These are phyloP conservation scores for Sugiyamaella sp. DNA, from an alignment of 1,139 yeast species.

Conservation along the genomic window DNA sequence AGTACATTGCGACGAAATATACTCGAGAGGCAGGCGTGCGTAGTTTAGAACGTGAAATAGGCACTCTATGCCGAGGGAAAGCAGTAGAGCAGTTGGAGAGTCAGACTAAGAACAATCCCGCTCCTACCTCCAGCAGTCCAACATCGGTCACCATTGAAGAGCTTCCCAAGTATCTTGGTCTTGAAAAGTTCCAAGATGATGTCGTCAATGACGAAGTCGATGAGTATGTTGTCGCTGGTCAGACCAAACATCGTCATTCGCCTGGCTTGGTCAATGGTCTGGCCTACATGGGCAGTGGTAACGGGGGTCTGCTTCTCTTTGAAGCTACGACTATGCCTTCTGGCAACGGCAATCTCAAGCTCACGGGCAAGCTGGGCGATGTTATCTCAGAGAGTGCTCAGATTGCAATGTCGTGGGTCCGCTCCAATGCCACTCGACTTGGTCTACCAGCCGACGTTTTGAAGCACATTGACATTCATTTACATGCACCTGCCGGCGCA, in stretches of 20 bases:
- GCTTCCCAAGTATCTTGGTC: conserved; percentile 51
- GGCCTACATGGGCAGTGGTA: conserved; percentile 86
- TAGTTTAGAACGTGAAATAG: conserved; percentile 69
- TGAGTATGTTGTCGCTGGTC: conserved; percentile 35
- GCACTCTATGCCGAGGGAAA: conserved; percentile 74
- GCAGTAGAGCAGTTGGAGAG: conserved; percentile 72
- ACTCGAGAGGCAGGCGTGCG: conserved; percentile 91
- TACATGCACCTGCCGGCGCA: conserved; percentile 91
- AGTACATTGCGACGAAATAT: conserved; percentile 67
- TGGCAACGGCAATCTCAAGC: conserved; percentile 53
- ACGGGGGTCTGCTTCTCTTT: conserved; percentile 80
- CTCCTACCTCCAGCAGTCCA: conserved; percentile 6
- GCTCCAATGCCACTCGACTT: conserved; percentile 54
- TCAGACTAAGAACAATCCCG: conserved; percentile 20
- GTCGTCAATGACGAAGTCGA: conserved; percentile 43
- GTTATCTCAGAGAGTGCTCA: conserved; percentile 82
- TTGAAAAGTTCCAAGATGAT: conserved; percentile 46
- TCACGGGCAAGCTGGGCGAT: conserved; percentile 85
- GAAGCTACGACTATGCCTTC: conserved; percentile 74
- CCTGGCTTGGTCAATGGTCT: conserved; percentile 89
- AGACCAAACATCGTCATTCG: conserved; percentile 44
- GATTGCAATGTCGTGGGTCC: conserved; percentile 75
- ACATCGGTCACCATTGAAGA: conserved; percentile 39
- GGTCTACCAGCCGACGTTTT: conserved; percentile 43
- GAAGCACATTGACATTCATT: conserved; percentile 64